Percentiles rank a stretch among this genome's conserved stretches.
Evolutionary conservation across 805 yeast genomes (phyloP).

Genomic region (Cyberlindnera maritima): DNA sequence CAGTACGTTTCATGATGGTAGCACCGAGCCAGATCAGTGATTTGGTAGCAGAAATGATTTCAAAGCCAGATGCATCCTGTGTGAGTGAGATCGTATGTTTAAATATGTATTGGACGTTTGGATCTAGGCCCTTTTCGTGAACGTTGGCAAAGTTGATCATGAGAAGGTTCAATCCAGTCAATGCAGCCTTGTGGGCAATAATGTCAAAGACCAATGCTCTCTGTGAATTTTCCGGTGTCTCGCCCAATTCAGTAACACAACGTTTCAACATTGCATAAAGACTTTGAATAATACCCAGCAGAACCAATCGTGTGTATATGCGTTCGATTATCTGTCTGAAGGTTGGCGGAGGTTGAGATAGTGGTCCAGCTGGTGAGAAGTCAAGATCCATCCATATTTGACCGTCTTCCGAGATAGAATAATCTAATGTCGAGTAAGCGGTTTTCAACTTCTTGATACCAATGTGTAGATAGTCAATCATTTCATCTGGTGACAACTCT

Average conservation of each 20-base stretch:
- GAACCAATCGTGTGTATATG: background rate
- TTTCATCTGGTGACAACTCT: background rate
- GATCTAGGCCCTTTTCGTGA: background rate
- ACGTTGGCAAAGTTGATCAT: background rate
- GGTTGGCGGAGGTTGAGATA: background rate
- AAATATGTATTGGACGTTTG: background rate
- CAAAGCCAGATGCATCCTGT: background rate
- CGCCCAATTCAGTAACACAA: background rate
- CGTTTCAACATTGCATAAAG: slow-evolving; percentile 1
- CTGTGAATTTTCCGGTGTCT: slow-evolving; percentile 1
- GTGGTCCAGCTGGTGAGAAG: background rate
- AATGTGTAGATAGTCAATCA: background rate
- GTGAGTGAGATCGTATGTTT: background rate
- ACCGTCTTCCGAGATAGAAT: background rate
- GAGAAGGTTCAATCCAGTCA: background rate
- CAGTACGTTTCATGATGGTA: background rate
- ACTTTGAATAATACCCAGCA: slow-evolving; percentile 4
- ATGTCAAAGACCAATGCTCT: slow-evolving; percentile 2
- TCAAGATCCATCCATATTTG: background rate
- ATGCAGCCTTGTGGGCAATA: slow-evolving; percentile 3
- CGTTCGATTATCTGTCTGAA: slow-evolving; percentile 1
- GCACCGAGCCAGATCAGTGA: slow-evolving; percentile 3
- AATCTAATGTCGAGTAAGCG: background rate
- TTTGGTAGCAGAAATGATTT: background rate
- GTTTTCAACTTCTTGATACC: background rate